phyloP scores from a whole-genome alignment of 176 grass and related monocot species.

The Zizania latifolia region DNA sequence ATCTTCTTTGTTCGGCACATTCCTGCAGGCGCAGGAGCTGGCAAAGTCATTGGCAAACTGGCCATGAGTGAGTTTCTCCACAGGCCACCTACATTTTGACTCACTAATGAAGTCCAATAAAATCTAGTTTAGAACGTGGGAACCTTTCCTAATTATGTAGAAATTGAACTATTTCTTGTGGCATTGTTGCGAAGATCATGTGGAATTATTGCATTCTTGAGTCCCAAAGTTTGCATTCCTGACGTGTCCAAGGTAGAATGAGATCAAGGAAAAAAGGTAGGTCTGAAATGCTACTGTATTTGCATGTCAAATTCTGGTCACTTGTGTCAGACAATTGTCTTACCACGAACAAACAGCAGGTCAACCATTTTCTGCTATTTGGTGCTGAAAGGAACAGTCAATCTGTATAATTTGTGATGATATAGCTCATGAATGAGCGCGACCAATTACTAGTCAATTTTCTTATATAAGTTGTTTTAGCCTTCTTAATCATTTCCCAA shows the following conservation, averaged over 20 bases:
- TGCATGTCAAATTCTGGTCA: not conserved
- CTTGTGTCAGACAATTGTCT: not conserved
- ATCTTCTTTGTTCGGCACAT: conserved; percentile 28
- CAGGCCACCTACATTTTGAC: not conserved
- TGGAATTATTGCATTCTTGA: not conserved
- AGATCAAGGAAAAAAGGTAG: not conserved
- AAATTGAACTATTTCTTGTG: not conserved
- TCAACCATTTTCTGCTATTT: not conserved
- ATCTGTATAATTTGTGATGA: not conserved
- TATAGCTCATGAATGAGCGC: not conserved
- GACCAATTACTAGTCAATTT: not conserved
- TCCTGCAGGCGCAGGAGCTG: conserved; percentile 27
- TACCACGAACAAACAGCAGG: not conserved
- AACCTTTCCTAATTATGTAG: not conserved
- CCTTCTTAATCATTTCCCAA: too few relatives aligned
- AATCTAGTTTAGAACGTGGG: not conserved
- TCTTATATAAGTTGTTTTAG: too few relatives aligned
- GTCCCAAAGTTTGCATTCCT: not conserved
- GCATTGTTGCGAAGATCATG: not conserved
- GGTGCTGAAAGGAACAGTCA: not conserved
- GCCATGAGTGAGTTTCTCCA: not conserved
- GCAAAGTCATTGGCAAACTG: not conserved
- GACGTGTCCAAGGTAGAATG: not conserved
- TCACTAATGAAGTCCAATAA: too few relatives aligned
- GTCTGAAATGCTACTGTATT: not conserved